Evolutionary conservation across 805 yeast species (phyloP).

Genomic region (Candida ortonii): DNA sequence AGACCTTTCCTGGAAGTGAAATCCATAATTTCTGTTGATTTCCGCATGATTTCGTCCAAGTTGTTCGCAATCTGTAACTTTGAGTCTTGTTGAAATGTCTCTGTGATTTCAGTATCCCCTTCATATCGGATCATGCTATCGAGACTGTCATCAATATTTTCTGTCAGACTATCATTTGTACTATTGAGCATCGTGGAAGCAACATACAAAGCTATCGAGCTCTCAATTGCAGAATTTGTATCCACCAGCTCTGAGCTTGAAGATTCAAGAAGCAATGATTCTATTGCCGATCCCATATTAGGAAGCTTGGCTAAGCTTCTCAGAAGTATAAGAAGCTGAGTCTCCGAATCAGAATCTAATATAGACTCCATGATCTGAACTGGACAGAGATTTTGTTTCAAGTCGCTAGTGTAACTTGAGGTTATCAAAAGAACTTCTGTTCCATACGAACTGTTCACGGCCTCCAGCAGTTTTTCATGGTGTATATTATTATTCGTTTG

Average conservation of each 20-base stretch:
- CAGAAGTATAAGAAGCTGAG: conserved; percentile 12
- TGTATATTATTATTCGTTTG: too few relatives aligned
- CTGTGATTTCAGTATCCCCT: too few relatives aligned
- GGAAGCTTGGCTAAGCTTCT: conserved; percentile 1
- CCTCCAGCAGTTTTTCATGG: too few relatives aligned
- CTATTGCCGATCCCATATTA: neutral
- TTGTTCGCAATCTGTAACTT: too few relatives aligned
- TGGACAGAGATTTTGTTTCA: conserved; percentile 5
- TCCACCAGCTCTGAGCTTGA: conserved; percentile 4
- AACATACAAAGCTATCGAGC: conserved; percentile 39
- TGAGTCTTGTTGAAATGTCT: too few relatives aligned
- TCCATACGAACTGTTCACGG: conserved; percentile 20
- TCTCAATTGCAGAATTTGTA: conserved; percentile 14
- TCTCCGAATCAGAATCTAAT: conserved; percentile 25
- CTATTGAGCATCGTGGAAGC: conserved; percentile 28
- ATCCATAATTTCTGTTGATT: conserved; percentile 43
- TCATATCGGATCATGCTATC: conserved; percentile 1
- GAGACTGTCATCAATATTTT: conserved; percentile 22
- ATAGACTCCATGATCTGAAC: conserved; percentile 20
- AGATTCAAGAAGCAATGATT: conserved; percentile 2
- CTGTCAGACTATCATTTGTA: neutral
- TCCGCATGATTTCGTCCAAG: conserved; percentile 29
- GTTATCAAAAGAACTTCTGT: conserved; percentile 24
- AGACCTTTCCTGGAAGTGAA: conserved; percentile 25
- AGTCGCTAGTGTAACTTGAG: conserved; percentile 15